A percentile compares a stretch with the other conserved stretches of the same genome.
Conservation (phyloP, 805 yeast species). For the Komagataella pseudopastoris region DNA sequence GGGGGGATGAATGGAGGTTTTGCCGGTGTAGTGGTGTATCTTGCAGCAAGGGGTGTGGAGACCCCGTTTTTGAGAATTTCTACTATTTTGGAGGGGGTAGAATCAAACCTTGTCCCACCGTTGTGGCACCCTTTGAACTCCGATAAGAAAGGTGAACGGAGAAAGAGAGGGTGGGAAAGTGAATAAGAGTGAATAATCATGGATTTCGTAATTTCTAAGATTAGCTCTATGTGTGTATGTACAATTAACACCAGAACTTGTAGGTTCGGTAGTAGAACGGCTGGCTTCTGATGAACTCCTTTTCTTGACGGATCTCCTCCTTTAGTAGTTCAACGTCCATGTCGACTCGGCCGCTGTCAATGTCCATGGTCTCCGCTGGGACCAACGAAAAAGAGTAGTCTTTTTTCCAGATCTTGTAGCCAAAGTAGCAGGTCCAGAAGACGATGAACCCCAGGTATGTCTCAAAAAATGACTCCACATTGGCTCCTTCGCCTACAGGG, state of each 20-base stretch:
- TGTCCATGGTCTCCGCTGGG: slow-evolving; percentile 32
- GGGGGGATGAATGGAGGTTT: not conserved
- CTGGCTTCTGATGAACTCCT: slow-evolving; percentile 29
- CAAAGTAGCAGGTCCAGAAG: slow-evolving; percentile 31
- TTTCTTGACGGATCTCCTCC: slow-evolving; percentile 47
- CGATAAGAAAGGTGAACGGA: not conserved
- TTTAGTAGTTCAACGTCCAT: slow-evolving; percentile 40
- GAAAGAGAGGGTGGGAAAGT: not conserved
- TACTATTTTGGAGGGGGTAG: not conserved
- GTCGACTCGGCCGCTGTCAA: slow-evolving; percentile 53
- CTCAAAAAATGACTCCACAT: slow-evolving; percentile 48
- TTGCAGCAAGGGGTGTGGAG: not conserved
- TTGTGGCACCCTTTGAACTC: not conserved
- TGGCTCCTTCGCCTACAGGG: slow-evolving; percentile 42
- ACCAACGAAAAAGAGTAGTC: slow-evolving; percentile 31
- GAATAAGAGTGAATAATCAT: not conserved
- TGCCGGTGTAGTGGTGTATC: not conserved
- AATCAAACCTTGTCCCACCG: not conserved
- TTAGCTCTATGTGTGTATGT: not conserved
- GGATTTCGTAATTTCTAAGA: not conserved
- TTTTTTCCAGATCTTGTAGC: slow-evolving; percentile 23
- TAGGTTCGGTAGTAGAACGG: slow-evolving; percentile 36
- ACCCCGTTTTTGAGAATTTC: not conserved
- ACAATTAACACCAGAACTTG: slow-evolving; percentile 38
- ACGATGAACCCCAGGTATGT: slow-evolving; percentile 55